Conservation (phyloP, 306 rosid species). For the Acacia crassicarpa region DNA sequence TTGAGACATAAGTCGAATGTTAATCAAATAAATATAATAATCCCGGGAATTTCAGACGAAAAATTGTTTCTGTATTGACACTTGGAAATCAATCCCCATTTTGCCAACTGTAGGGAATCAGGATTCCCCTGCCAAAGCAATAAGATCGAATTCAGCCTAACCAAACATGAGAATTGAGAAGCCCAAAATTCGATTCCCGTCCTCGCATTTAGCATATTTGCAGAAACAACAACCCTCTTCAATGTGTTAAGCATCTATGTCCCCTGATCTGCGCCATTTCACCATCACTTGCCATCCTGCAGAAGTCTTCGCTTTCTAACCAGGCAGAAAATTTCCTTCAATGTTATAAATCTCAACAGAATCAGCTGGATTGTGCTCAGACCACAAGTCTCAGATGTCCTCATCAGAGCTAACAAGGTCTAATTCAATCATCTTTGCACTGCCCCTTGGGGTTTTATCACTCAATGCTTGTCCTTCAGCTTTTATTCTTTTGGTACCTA, state of each 20-base stretch:
- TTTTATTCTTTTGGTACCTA: slow-evolving; percentile 59
- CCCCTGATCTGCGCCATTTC: slow-evolving; percentile 5
- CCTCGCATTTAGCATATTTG: not conserved
- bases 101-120: not conserved
- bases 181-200: not conserved
- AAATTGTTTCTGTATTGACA: not conserved
- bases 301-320: slow-evolving; percentile 18
- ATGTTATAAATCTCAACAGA: not conserved
- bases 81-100: not conserved
- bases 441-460: slow-evolving; percentile 41
- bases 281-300: not conserved
- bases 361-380: slow-evolving; percentile 3
- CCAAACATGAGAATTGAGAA: not conserved
- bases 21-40: too few relatives aligned
- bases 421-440: slow-evolving; percentile 73
- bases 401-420: slow-evolving; percentile 81
- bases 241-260: slow-evolving; percentile 3
- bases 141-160: not conserved
- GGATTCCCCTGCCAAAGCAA: not conserved
- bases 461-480: slow-evolving; percentile 36
- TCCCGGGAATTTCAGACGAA: not conserved
- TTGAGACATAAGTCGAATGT: not conserved
- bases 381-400: slow-evolving; percentile 43
- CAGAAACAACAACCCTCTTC: slow-evolving; percentile 15
- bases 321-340: not conserved